These are phyloP conservation scores for Brasenia schreberi DNA, from an alignment of 164 flowering plant species.

Conservation along the genomic window DNA sequence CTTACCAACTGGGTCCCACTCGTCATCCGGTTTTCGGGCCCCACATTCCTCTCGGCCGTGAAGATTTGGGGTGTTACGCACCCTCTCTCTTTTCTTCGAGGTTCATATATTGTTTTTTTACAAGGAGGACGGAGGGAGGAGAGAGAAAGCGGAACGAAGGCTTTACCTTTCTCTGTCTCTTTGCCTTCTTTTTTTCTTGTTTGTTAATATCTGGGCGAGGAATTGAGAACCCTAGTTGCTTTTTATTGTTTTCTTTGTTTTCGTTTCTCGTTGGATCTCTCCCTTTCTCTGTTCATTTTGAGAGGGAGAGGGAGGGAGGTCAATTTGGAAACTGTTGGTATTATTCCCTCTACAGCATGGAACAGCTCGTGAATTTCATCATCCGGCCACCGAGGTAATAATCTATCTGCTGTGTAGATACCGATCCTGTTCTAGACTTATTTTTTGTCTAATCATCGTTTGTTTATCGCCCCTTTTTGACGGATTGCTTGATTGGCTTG, in stretches of 20 bases:
- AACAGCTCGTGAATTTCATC: constrained; percentile 86
- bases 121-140: background rate
- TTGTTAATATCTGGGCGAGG: background rate
- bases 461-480: background rate
- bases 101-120: background rate
- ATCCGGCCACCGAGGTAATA: constrained; percentile 93
- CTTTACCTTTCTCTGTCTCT: background rate
- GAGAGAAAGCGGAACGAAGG: background rate
- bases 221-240: background rate
- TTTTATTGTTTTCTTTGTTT: background rate
- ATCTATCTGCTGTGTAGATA: background rate
- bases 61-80: too few species aligned
- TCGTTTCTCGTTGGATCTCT: background rate
- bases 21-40: too few species aligned
- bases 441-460: background rate
- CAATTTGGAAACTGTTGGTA: background rate
- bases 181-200: too few species aligned
- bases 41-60: too few species aligned
- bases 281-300: background rate
- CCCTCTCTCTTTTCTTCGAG: background rate
- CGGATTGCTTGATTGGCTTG: background rate
- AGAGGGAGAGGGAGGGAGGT: background rate
- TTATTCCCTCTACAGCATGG: constrained; percentile 29
- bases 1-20: too few species aligned
- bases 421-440: background rate